Evolutionary conservation across 139 green algal genomes (phyloP), one percentile per base, ranked within the genome.

Genomic region (Chlamydomonas asymmetrica): DNA sequence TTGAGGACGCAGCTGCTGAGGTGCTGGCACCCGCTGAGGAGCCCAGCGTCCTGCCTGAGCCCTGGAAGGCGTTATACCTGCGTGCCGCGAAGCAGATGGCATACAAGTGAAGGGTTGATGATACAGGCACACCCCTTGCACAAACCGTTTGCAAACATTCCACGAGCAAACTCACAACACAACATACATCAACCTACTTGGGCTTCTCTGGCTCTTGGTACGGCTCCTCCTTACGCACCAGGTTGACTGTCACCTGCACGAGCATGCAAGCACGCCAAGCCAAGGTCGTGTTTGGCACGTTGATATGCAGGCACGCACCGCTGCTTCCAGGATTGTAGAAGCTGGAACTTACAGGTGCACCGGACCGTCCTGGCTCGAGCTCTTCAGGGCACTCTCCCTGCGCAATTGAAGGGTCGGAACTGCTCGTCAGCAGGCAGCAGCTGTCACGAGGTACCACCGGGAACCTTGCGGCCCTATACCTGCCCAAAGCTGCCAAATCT

Each of bases 241-340:
- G 79, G 79, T 97, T 97, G n/a, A 98, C 92, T 22, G 84, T 88
- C 2, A 97, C 83, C 39, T 85, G 78, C 20, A 22, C 9, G 56
- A 56, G 48, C 48, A 56, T 56, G n/a, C n/a, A n/a, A n/a, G n/a
- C n/a, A n/a, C n/a, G n/a, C n/a, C n/a, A 52, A 25, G 45, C 13
- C 45, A 52, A 52, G 45, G 45, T 52, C 13, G 45, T 16, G 13
- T 25, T 25, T 16, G 45, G 45, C 18, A 16, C 45, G 45, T 16
- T 52, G 45, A 52, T 10, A 13, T 52, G 13, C 45, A 52, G 45
- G 13, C 45, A 52, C 18, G 59, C 59, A 65, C 29, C 52, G 54
- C 54, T 68, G 57, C 69, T 39, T 76, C 45, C 18, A 25, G 45
- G 18, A 52, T 4, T 40, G n/a, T n/a, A 39, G n/a, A 7, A 22